Evolutionary conservation across 2,329 filamentous ascomycete genomes (phyloP).

Genomic region (Lecanicillium sp.): DNA sequence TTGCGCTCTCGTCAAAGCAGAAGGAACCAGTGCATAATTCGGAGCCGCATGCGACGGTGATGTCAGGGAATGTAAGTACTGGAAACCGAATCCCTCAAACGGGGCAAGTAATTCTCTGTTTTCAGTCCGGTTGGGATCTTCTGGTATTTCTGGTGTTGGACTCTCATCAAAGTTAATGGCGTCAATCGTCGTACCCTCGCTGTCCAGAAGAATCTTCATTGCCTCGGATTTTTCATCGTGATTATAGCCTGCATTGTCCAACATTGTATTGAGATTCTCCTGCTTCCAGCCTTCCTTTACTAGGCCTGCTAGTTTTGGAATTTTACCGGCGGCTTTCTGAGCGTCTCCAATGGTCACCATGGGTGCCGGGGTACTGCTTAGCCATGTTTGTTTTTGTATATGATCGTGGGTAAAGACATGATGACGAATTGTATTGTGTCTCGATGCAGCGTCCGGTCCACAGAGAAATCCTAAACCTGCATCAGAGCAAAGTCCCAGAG

Average conservation of each 20-base stretch:
- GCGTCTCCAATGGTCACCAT: constrained; percentile 11
- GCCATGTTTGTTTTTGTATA: constrained; percentile 12
- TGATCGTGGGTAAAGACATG: constrained; percentile 31
- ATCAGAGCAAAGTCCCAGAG: constrained; percentile 62
- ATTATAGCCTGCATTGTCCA: constrained; percentile 30
- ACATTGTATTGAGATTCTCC: constrained; percentile 31
- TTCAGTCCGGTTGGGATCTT: background rate
- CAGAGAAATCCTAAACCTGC: constrained; percentile 62
- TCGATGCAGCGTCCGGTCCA: constrained; percentile 51
- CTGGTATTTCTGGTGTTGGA: constrained; percentile 7
- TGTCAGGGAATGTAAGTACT: rapidly evolving
- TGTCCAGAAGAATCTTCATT: constrained; percentile 29
- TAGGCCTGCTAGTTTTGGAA: constrained; percentile 11
- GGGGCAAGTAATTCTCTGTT: background rate
- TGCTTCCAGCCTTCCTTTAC: constrained; percentile 26
- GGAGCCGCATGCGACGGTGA: constrained; percentile 15
- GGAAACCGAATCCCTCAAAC: background rate
- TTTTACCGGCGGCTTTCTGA: constrained; percentile 3
- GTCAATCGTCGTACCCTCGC: constrained; percentile 26
- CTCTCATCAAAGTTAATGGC: constrained; percentile 30
- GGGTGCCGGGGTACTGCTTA: background rate
- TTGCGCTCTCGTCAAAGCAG: constrained; percentile 54
- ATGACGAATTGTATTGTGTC: constrained; percentile 33
- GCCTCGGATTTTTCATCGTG: constrained; percentile 27
- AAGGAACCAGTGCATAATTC: constrained; percentile 41